Conservation (phyloP, 805 yeast genomes). For the Lipomyces yamadae region DNA sequence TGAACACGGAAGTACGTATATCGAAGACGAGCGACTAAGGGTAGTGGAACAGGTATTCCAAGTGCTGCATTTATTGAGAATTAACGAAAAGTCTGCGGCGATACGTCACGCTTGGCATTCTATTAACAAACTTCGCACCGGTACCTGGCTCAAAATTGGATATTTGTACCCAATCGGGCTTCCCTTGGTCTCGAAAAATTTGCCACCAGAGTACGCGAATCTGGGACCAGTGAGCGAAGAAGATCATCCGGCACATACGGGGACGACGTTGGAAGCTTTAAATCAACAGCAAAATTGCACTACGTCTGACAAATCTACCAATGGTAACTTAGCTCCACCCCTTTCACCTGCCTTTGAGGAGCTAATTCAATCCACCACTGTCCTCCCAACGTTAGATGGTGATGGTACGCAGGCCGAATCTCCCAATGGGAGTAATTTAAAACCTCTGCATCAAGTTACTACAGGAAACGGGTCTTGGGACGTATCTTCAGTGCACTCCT, state of each 20-base stretch:
- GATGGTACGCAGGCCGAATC: not conserved
- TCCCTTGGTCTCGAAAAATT: constrained; percentile 21
- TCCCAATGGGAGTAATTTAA: not conserved
- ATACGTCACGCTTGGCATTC: constrained; percentile 22
- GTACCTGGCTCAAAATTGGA: constrained; percentile 29
- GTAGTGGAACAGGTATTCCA: constrained; percentile 18
- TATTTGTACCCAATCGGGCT: constrained; percentile 27
- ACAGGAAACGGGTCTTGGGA: not conserved
- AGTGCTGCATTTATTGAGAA: constrained; percentile 21
- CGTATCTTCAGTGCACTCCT: not conserved
- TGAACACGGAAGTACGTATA: not conserved
- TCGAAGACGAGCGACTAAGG: constrained; percentile 20
- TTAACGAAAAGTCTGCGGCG: constrained; percentile 18
- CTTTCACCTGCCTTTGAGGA: not conserved
- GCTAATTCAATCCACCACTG: not conserved
- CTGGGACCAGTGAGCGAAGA: constrained; percentile 2
- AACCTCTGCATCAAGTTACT: not conserved
- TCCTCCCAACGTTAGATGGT: no score
- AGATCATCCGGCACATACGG: not conserved
- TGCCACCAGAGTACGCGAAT: constrained; percentile 23
- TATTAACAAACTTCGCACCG: constrained; percentile 27
- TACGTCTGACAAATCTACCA: constrained; percentile 2
- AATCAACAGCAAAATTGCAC: constrained; percentile 6
- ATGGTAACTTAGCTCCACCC: not conserved
- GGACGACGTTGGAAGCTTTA: constrained; percentile 5